phyloP scores from a whole-genome alignment of 257 asterid species.

The Solanum verrucosum region DNA sequence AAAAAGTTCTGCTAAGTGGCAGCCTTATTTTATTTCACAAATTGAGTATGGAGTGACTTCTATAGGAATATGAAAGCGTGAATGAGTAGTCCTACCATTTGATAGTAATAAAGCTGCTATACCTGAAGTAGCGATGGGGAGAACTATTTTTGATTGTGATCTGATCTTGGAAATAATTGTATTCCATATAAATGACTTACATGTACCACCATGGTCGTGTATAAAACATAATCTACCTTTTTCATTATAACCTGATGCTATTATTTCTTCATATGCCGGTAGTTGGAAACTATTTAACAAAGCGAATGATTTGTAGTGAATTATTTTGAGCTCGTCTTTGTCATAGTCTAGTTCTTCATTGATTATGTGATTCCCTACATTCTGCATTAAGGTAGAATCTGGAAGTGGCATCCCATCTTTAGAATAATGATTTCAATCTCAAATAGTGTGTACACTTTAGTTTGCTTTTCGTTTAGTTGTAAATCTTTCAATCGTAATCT shows the following conservation, averaged over 20 bases:
- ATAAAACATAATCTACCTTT: not conserved
- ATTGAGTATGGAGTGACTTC: not conserved
- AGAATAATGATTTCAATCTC: not conserved
- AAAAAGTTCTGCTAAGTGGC: not conserved
- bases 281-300: not conserved
- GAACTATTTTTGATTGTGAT: not conserved
- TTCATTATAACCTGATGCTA: not conserved
- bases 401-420: not conserved
- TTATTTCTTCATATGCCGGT: not conserved
- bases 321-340: not conserved
- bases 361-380: not conserved
- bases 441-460: not conserved
- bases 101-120: not conserved
- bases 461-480: not conserved
- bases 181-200: not conserved
- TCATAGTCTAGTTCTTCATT: not conserved
- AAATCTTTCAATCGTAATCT: not conserved
- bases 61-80: not conserved
- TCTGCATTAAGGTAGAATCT: not conserved
- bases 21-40: not conserved
- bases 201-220: not conserved
- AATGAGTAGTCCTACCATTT: not conserved
- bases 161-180: not conserved
- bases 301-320: not conserved
- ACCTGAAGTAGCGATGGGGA: not conserved